Evolutionary conservation across 225 moss, liverwort and hornwort genomes (phyloP), one percentile per base, ranked within the genome.

Genomic region (Pseudoscleropodium purum): DNA sequence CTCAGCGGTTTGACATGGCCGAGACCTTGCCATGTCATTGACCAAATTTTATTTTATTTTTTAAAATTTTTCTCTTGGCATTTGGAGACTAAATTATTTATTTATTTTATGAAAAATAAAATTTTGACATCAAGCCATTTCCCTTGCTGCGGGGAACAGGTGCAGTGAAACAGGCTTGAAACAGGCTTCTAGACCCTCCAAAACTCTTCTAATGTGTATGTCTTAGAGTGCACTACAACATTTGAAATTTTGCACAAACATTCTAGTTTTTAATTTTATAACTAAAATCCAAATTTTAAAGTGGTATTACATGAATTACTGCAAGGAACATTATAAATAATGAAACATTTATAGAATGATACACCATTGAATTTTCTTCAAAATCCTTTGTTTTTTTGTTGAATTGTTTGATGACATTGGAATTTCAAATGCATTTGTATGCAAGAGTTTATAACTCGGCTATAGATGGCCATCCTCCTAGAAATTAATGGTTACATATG

Each of bases 241-340:
- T n/a, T 69, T n/a, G n/a, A n/a, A 68, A 68, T 37, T 37, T 34
- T 37, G 11, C 37, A 37, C 11, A 20, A 36, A 59, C 11, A n/a
- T n/a, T n/a, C 23, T 1, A 23, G 13, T 23, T 69, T 68, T n/a
- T 11, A 10, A n/a, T 12, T n/a, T 23, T 69, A n/a, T 23, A 69
- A n/a, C 7, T 23, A 69, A n/a, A n/a, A 12, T 23, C 23, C 3
- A 69, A 67, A 37, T n/a, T n/a, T 68, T 21, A 12, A 68, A 68
- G 21, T n/a, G 6, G 7, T 1, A 2, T 1, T 68, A 1, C 3
- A 1, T 68, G 12, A n/a, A 12, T 68, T 37, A 37, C 23, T 2
- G 12, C n/a, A 37, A n/a, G 7, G 21, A 37, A 37, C 1, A 25
- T 25, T 70, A 70, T 8, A 39, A 25, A 14, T 25, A 8, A 25